phyloP scores from a whole-genome alignment of 176 grass and related monocot genomes.

The Carex kokanica region DNA sequence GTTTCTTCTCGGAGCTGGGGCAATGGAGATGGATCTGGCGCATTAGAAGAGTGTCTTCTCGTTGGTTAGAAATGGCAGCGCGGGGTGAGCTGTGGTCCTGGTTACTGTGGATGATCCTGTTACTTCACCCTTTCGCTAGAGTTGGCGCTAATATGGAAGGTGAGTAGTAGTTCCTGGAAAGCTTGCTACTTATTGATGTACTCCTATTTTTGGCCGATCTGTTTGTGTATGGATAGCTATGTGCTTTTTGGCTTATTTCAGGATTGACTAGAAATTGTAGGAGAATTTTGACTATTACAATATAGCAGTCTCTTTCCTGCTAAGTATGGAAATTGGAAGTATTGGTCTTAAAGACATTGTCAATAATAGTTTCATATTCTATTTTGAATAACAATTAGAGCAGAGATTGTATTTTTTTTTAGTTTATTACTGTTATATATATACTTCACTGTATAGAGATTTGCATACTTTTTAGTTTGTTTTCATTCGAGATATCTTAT shows the following conservation, averaged over 20 bases:
- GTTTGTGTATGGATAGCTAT: background rate
- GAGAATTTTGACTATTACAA: constrained; percentile 14
- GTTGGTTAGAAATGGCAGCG: constrained; percentile 30
- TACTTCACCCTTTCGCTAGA: constrained; percentile 50
- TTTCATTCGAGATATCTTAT: background rate
- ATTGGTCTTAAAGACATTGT: background rate
- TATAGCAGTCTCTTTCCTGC: constrained; percentile 20
- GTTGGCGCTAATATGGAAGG: constrained; percentile 86
- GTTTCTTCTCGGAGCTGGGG: background rate
- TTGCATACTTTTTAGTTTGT: background rate
- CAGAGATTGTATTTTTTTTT: background rate
- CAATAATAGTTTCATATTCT: background rate
- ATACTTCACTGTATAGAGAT: background rate
- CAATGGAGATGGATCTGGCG: constrained; percentile 21
- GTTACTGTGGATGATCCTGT: constrained; percentile 32
- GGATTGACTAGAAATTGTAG: constrained; percentile 1
- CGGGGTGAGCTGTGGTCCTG: constrained; percentile 9
- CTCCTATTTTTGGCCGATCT: constrained; percentile 24
- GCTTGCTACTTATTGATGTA: background rate
- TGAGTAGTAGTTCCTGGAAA: background rate
- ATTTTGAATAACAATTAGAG: background rate
- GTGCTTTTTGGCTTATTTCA: constrained; percentile 4
- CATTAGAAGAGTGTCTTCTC: constrained; percentile 5
- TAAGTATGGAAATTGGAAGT: constrained; percentile 20
- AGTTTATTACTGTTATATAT: constrained; percentile 13